A percentile compares a stretch with the other conserved stretches of the same genome.
phyloP scores from a whole-genome alignment of 2,329 filamentous ascomycete species.

The Fusarium beomiforme region DNA sequence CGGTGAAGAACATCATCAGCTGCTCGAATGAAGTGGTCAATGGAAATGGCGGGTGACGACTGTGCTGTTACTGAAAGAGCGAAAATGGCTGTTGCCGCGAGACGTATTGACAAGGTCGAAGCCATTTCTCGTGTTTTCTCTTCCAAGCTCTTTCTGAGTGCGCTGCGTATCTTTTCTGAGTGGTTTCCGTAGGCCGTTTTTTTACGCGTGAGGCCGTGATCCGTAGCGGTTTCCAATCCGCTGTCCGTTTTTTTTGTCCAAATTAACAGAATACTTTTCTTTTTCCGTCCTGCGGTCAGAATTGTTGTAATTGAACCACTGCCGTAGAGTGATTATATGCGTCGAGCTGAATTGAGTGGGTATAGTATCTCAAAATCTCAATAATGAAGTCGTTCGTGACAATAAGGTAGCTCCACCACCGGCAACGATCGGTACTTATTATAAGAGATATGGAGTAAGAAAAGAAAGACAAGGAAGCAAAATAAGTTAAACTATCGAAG shows the following conservation, averaged over 20 bases:
- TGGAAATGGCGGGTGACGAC: constrained; percentile 3
- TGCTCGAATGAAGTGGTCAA: constrained; percentile 36
- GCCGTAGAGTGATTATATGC: constrained; percentile 2
- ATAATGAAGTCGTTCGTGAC: not conserved
- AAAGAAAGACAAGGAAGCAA: constrained; percentile 2
- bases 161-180: constrained; percentile 5
- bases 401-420: constrained; percentile 14
- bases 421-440: constrained; percentile 12
- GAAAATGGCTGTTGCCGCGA: constrained; percentile 32
- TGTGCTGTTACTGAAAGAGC: constrained; percentile 34
- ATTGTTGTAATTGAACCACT: constrained; percentile 8
- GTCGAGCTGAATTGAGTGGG: constrained; percentile 9
- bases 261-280: constrained; percentile 1
- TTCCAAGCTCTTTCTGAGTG: constrained; percentile 6
- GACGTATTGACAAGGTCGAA: constrained; percentile 30
- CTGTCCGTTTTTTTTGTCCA: not conserved
- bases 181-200: not conserved
- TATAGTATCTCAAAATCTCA: constrained; percentile 24
- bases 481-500: constrained; percentile 25
- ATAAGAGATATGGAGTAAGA: constrained; percentile 10
- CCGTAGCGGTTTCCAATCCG: not conserved
- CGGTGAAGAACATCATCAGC: constrained; percentile 46
- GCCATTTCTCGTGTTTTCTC: constrained; percentile 27
- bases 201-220: constrained; percentile 11
- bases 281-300: constrained; percentile 37